A percentile compares a stretch with the other conserved stretches of the same genome.
These are phyloP conservation scores for Bipolaris zeicola DNA, from an alignment of 2,329 filamentous ascomycete genomes.

Conservation along the genomic window DNA sequence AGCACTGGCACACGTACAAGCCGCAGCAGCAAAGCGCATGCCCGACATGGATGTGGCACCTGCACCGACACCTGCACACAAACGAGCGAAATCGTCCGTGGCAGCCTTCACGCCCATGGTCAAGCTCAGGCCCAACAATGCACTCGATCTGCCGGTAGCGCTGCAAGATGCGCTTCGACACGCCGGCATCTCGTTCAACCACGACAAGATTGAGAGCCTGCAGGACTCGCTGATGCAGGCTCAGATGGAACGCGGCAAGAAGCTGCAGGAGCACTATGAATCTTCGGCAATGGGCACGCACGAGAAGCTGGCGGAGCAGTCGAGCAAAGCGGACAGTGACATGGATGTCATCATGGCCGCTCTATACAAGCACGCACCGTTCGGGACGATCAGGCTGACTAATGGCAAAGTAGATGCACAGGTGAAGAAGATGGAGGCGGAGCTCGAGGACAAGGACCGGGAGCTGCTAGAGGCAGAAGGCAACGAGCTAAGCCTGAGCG, in stretches of 20 bases:
- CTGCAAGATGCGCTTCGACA: slow-evolving; percentile 45
- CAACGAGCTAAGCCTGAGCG: slow-evolving; percentile 37
- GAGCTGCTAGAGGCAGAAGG: slow-evolving; percentile 46
- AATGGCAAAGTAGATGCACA: slow-evolving; percentile 35
- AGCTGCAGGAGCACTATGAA: slow-evolving; percentile 43
- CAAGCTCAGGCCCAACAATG: slow-evolving; percentile 35
- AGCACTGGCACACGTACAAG: slow-evolving; percentile 37
- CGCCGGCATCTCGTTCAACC: slow-evolving; percentile 37
- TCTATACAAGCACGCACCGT: slow-evolving; percentile 47
- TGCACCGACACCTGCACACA: slow-evolving; percentile 22
- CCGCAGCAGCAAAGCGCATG: slow-evolving; percentile 34
- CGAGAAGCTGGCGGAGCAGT: slow-evolving; percentile 42
- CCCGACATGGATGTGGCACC: slow-evolving; percentile 21
- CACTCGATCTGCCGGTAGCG: slow-evolving; percentile 39
- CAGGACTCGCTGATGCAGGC: slow-evolving; percentile 37
- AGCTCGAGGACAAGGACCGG: slow-evolving; percentile 47
- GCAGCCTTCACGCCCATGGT: slow-evolving; percentile 37
- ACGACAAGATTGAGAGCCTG: slow-evolving; percentile 35
- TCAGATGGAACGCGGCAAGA: slow-evolving; percentile 41
- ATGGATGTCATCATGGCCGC: slow-evolving; percentile 45
- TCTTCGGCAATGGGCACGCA: slow-evolving; percentile 41
- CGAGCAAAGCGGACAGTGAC: slow-evolving; percentile 47
- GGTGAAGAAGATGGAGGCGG: slow-evolving; percentile 45
- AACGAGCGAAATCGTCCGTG: slow-evolving; percentile 33
- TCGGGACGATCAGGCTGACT: slow-evolving; percentile 33